These are phyloP conservation scores for Penicillium fimorum DNA, from an alignment of 495 filamentous ascomycete species.

Conservation along the genomic window DNA sequence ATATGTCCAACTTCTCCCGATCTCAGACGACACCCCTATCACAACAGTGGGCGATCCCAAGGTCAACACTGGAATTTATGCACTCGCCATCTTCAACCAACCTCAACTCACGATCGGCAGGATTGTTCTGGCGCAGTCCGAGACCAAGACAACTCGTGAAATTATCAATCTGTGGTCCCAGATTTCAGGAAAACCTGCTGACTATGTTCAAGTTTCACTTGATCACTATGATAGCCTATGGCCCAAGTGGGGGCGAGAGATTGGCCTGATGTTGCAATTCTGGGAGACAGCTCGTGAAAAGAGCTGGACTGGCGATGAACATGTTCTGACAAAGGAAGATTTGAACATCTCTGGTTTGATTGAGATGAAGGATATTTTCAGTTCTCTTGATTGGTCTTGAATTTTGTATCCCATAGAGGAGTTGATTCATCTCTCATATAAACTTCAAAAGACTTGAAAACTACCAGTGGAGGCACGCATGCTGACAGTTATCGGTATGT, in stretches of 20 bases:
- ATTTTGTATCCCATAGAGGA: neutral
- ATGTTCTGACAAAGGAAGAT: conserved; percentile 12
- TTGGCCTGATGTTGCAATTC: conserved; percentile 14
- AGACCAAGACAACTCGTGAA: conserved; percentile 29
- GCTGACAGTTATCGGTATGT: too few relatives aligned
- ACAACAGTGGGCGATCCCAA: conserved; percentile 36
- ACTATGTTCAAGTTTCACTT: conserved; percentile 17
- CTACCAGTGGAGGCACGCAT: too few relatives aligned
- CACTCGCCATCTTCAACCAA: conserved; percentile 37
- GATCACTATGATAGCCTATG: conserved; percentile 17
- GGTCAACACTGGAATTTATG: conserved; percentile 39
- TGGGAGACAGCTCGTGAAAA: conserved; percentile 7
- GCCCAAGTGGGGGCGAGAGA: conserved; percentile 13
- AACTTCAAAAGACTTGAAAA: too few relatives aligned
- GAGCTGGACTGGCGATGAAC: conserved; percentile 4
- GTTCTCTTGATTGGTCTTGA: neutral
- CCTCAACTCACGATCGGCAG: conserved; percentile 30
- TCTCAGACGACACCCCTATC: conserved; percentile 31
- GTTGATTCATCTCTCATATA: too few relatives aligned
- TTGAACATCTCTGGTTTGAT: conserved; percentile 11
- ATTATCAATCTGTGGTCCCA: conserved; percentile 39
- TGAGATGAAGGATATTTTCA: conserved; percentile 14
- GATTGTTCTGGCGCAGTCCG: conserved; percentile 31
- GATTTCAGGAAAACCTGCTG: conserved; percentile 28
- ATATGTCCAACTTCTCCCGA: conserved; percentile 35